Evolutionary conservation across 805 yeast species (phyloP), one percentile per base, ranked within the genome.

Genomic region (Henningerozyma blattae): DNA sequence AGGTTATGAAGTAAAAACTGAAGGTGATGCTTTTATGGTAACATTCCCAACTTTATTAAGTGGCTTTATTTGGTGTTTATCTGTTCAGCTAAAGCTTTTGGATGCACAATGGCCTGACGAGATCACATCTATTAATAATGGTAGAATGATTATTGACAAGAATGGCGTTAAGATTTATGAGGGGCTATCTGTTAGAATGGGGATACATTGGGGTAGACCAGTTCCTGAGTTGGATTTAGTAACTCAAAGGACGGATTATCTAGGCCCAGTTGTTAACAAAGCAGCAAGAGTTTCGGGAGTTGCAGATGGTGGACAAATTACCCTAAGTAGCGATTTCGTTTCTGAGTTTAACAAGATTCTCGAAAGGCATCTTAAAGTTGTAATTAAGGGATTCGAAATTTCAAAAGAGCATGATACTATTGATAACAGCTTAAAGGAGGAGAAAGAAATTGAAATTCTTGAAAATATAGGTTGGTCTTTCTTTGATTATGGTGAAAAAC

Each of bases 21-120:
- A 91, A 73, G 99, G 99, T 52, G 99, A 91, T 66, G 95, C 98
- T 0, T 91, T 91, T 47, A 87, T 91, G 84, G 96, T 91, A 12
- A 84, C 96, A 9, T 91, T 91, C 56, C 94, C 95, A 0, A 78
- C 94, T 0, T 89, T 94, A 1, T 72, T 89, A 0, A 69, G 89
- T 15, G 97, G 96, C 0, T 63, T 91, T 40, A 65, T 85, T 26
- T 91, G 98, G 97, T 85, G 96, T 63, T 77, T 87, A 54, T 78
- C 82, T 31, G 95, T 89, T 5, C 99, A 91, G 56, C 70, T 78
- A 35, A 93, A 84, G 52, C 51, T 82, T 13, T 62, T 91, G 32
- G 68, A 74, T 10, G 93, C 86, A 7, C 95, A 86, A 42, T 91
- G 99, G 99, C 98, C 98, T 0, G 73, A 80, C 3, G 96, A 89